phyloP scores from a whole-genome alignment of 257 asterid genomes.

The Scutellaria barbata region DNA sequence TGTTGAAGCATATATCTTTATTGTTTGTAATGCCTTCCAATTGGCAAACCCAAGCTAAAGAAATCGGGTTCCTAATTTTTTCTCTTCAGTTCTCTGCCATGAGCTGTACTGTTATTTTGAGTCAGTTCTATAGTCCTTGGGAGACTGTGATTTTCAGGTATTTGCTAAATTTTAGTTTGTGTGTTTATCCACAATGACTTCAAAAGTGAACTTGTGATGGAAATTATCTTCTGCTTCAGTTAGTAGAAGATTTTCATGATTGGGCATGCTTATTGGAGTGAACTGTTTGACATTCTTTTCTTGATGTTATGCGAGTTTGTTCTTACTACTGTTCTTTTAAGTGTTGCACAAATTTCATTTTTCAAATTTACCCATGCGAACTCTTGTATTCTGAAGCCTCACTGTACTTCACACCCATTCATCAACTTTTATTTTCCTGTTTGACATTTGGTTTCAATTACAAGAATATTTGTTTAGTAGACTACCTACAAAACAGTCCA shows the following conservation, averaged over 20 bases:
- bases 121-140: not conserved
- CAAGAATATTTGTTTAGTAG: too few relatives aligned
- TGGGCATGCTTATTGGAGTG: slow-evolving; percentile 13
- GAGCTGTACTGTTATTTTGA: not conserved
- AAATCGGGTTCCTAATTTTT: too few relatives aligned
- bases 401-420: not conserved
- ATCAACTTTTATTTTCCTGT: not conserved
- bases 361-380: not conserved
- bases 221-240: not conserved
- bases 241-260: slow-evolving; percentile 4
- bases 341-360: not conserved
- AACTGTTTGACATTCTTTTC: slow-evolving; percentile 8
- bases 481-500: too few relatives aligned
- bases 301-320: not conserved
- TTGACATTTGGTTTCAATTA: too few relatives aligned
- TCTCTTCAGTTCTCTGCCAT: not conserved
- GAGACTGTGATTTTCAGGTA: not conserved
- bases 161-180: not conserved
- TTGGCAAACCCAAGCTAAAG: not conserved
- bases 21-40: slow-evolving; percentile 18
- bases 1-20: slow-evolving; percentile 1
- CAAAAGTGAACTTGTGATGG: not conserved
- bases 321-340: not conserved
- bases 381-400: not conserved
- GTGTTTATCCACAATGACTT: not conserved